Evolutionary conservation across 2,329 filamentous ascomycete genomes (phyloP).

Genomic region (Venturia pyrina): DNA sequence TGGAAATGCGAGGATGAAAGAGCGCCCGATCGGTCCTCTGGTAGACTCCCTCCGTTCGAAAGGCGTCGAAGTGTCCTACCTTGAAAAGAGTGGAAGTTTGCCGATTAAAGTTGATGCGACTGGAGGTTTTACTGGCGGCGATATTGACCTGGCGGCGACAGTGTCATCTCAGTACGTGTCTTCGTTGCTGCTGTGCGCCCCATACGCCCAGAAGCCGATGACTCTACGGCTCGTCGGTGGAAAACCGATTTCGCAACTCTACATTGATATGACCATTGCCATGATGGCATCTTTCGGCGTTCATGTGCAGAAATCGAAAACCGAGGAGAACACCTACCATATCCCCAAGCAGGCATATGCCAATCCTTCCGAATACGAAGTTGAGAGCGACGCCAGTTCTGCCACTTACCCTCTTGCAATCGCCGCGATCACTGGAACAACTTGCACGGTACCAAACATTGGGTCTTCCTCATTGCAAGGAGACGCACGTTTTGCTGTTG

Average conservation of each 20-base stretch:
- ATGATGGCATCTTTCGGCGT: conserved; percentile 97
- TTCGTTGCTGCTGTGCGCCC: conserved; percentile 90
- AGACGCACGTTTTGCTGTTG: conserved; percentile 85
- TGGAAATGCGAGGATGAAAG: conserved; percentile 93
- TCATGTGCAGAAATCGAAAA: conserved; percentile 61
- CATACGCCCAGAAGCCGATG: conserved; percentile 89
- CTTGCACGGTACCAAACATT: conserved; percentile 93
- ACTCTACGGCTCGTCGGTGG: conserved; percentile 86
- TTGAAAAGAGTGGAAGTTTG: conserved; percentile 73
- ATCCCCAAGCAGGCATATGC: conserved; percentile 77
- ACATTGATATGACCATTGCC: conserved; percentile 96
- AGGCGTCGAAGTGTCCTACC: conserved; percentile 76
- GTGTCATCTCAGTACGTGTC: conserved; percentile 99
- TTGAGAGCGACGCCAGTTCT: conserved; percentile 96
- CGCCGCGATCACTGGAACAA: conserved; percentile 90
- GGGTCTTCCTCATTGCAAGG: conserved; percentile 86
- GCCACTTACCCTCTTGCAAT: conserved; percentile 92
- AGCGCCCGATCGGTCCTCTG: conserved; percentile 83
- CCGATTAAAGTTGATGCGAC: conserved; percentile 75
- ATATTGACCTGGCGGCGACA: conserved; percentile 86
- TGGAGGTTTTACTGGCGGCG: conserved; percentile 72
- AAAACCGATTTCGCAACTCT: conserved; percentile 91
- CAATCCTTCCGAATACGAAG: conserved; percentile 76
- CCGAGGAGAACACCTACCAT: conserved; percentile 83
- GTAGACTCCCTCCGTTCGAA: conserved; percentile 84